Conservation (phyloP, 768 basidiomycete species). For the Panaeolus papilionaceus region DNA sequence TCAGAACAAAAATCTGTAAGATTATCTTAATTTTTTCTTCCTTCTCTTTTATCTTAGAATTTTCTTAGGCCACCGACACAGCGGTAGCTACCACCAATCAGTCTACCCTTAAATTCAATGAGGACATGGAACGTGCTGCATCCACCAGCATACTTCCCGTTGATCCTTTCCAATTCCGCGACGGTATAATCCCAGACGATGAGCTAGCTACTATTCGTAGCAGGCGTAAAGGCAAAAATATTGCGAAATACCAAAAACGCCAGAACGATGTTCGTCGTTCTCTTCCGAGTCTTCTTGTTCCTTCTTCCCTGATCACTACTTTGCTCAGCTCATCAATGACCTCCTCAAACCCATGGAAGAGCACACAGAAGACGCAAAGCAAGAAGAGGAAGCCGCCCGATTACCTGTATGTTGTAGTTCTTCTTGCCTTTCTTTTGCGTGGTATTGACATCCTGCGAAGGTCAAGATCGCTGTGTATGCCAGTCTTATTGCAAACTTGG, state of each 20-base stretch:
- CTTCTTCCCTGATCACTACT: conserved; percentile 19
- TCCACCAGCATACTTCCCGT: conserved; percentile 38
- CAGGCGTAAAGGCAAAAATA: conserved; percentile 61
- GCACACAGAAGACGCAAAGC: conserved; percentile 82
- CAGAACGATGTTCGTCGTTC: conserved; percentile 66
- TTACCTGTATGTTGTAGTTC: conserved; percentile 57
- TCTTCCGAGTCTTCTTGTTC: conserved; percentile 1
- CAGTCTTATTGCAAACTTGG: conserved; percentile 79
- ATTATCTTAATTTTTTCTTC: conserved; percentile 23
- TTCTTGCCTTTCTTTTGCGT: conserved; percentile 5
- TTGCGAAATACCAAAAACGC: conserved; percentile 69
- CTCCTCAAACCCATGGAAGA: conserved; percentile 91
- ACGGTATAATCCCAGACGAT: conserved; percentile 63
- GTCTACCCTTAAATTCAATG: conserved; percentile 40
- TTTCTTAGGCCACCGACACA: conserved; percentile 52
- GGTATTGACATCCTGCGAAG: conserved; percentile 31
- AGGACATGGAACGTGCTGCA: conserved; percentile 52
- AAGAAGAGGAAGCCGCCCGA: conserved; percentile 69
- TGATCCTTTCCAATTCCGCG: conserved; percentile 75
- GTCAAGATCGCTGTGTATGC: conserved; percentile 89
- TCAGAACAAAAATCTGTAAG: conserved; percentile 31
- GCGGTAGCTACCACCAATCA: conserved; percentile 46
- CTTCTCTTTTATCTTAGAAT: conserved; percentile 19
- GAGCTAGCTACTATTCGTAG: conserved; percentile 69
- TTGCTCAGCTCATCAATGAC: conserved; percentile 77